Evolutionary conservation across 2,329 filamentous ascomycete genomes (phyloP).

Genomic region (Botrytis squamosa): DNA sequence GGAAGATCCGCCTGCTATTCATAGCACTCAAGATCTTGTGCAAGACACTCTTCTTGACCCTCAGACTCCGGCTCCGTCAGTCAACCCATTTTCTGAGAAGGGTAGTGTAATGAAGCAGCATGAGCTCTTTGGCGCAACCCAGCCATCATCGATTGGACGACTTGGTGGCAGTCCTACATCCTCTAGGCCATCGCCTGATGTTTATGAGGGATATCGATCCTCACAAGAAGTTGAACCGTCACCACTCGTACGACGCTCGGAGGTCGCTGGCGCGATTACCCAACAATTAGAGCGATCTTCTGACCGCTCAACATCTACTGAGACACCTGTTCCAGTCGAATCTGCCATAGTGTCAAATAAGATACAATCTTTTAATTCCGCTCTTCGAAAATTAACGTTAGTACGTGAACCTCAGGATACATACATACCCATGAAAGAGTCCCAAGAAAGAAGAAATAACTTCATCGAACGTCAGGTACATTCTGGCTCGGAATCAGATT

Average conservation of each 20-base stretch:
- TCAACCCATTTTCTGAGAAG: slow-evolving; percentile 37
- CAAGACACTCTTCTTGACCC: slow-evolving; percentile 27
- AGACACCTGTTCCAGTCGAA: slow-evolving; percentile 12
- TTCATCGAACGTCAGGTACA: not conserved
- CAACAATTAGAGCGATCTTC: slow-evolving; percentile 26
- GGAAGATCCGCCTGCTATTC: slow-evolving; percentile 28
- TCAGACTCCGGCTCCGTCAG: slow-evolving; percentile 34
- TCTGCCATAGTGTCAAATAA: slow-evolving; percentile 11
- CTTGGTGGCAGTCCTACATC: slow-evolving; percentile 33
- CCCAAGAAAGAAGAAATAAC: slow-evolving; percentile 32
- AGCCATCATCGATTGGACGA: slow-evolving; percentile 35
- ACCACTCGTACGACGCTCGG: slow-evolving; percentile 27
- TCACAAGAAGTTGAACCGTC: slow-evolving; percentile 29
- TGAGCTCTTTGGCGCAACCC: slow-evolving; percentile 38
- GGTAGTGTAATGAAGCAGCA: slow-evolving; percentile 35
- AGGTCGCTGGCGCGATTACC: slow-evolving; percentile 18
- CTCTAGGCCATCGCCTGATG: slow-evolving; percentile 36
- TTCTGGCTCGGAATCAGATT: slow-evolving; percentile 27
- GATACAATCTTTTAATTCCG: slow-evolving; percentile 28
- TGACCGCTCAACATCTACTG: slow-evolving; percentile 23
- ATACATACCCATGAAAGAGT: slow-evolving; percentile 36
- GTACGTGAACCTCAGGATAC: slow-evolving; percentile 27
- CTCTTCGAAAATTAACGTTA: slow-evolving; percentile 5
- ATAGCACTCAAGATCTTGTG: not conserved
- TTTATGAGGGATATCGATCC: slow-evolving; percentile 31